Base-by-base conservation (phyloP, 345 rosid genomes). In the Eutrema heterophyllum region DNA sequence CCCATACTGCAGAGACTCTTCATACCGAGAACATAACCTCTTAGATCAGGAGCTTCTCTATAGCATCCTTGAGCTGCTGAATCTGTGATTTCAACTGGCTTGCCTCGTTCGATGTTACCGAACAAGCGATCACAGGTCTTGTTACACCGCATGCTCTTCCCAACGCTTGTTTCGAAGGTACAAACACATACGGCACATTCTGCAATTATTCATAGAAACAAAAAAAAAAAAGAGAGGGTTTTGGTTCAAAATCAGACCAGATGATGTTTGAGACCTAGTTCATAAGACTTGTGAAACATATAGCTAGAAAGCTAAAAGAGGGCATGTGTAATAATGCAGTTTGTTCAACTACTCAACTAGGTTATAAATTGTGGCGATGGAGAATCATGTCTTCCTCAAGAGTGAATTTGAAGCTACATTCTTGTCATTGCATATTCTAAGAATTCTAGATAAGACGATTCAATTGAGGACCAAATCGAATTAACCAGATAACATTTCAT, bases 131-230 rank as follows among this genome's bases (percentile, higher is more conserved):
- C 46, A 91, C 96, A 7, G 93, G 88, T 64, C 93, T 88, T 12
- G 95, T 94, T 45, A 88, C 97, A 6, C 98, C 98, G 6, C 95
- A 91, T 5, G 98, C 96, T 69, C 97, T 80, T 57, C 96, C 92
- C 68, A 91, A 95, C 7, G 94, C 91, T 83, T 86, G 88, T 70
- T 89, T 85, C 44, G 96, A 94, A 13, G 96, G 93, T 8, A 94
- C 98, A 82, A 94, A 94, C 45, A 94, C 98, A 50, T 89, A 91
- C 5, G 97, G 95, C 43, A 94, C 98, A 65, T 94, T 91, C 97
- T 94, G 27, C 44, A 58, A 9, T 46, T 9, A 16, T 18, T 9
- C 44, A 40, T 72, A 48, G 24, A 75, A 76, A 30, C 33, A 30
- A 29, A 4, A 30, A 29, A 4, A 60, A 11, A 53, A 26, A 1